phyloP scores from a whole-genome alignment of 179 eudicot species.

The Pouteria campechiana region DNA sequence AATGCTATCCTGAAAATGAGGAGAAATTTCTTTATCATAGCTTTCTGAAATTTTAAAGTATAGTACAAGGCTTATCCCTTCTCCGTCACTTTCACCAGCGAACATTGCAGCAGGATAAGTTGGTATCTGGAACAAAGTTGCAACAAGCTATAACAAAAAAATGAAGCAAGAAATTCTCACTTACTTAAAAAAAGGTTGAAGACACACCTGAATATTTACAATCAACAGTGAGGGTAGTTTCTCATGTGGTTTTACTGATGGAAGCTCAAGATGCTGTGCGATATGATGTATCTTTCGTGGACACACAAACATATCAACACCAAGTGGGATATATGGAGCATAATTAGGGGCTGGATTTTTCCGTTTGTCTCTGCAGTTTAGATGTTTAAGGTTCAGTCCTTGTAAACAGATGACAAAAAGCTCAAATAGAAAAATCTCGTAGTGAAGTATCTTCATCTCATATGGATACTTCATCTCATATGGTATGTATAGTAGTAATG shows the following conservation, averaged over 20 bases:
- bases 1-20: slow-evolving; percentile 57
- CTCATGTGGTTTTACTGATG: slow-evolving; percentile 29
- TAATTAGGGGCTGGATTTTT: slow-evolving; percentile 54
- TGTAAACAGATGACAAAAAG: too few species aligned
- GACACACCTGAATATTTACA: slow-evolving; percentile 73
- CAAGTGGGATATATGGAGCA: slow-evolving; percentile 67
- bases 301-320: slow-evolving; percentile 56
- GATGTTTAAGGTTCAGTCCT: background rate
- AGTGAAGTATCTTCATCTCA: too few species aligned
- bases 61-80: slow-evolving; percentile 78
- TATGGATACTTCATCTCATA: too few species aligned
- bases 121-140: slow-evolving; percentile 42
- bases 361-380: slow-evolving; percentile 55
- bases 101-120: slow-evolving; percentile 76
- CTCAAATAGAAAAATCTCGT: too few species aligned
- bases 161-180: background rate
- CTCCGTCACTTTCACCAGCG: slow-evolving; percentile 66
- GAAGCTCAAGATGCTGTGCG: slow-evolving; percentile 74
- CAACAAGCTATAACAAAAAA: background rate
- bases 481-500: too few species aligned
- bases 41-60: slow-evolving; percentile 68
- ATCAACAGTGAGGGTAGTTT: slow-evolving; percentile 59
- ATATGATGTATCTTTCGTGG: slow-evolving; percentile 63
- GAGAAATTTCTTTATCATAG: slow-evolving; percentile 50
- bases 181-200: background rate